Conservation (phyloP, 2,329 filamentous ascomycete species). For the Fusarium luffae region DNA sequence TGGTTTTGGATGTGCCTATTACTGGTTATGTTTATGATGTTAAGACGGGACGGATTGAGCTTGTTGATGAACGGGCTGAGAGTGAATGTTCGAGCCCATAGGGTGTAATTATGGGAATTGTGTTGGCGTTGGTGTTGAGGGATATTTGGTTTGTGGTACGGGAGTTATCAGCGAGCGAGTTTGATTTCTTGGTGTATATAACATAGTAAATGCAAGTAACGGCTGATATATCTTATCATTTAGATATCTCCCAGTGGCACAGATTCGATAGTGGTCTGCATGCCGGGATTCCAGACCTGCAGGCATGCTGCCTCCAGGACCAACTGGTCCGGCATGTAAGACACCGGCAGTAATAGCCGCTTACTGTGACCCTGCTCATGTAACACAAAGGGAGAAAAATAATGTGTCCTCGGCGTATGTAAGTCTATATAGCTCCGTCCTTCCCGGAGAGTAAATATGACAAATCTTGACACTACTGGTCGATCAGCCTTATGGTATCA, state of each 20-base stretch:
- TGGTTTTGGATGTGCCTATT: conserved; percentile 71
- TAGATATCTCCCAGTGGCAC: rapidly evolving
- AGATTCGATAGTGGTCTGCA: neutral
- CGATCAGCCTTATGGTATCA: too few relatives aligned
- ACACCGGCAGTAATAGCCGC: neutral
- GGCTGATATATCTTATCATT: neutral
- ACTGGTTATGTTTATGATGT: conserved; percentile 84
- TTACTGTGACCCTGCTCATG: too few relatives aligned
- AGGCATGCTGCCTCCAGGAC: too few relatives aligned
- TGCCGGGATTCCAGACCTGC: neutral
- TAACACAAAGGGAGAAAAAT: rapidly evolving
- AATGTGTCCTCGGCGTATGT: too few relatives aligned
- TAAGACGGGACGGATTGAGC: conserved; percentile 70
- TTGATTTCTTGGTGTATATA: neutral
- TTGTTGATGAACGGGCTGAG: conserved; percentile 37
- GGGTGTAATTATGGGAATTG: rapidly evolving
- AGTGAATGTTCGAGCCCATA: conserved; percentile 34
- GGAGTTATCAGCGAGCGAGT: neutral
- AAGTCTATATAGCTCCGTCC: too few relatives aligned
- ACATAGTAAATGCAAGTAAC: neutral
- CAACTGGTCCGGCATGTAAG: neutral
- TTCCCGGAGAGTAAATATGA: too few relatives aligned
- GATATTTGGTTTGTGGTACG: neutral
- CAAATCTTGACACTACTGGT: rapidly evolving
- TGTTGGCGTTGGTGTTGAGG: neutral